These are phyloP conservation scores for Candida pseudoviswanathii DNA, from an alignment of 1,139 yeast genomes.

Conservation along the genomic window DNA sequence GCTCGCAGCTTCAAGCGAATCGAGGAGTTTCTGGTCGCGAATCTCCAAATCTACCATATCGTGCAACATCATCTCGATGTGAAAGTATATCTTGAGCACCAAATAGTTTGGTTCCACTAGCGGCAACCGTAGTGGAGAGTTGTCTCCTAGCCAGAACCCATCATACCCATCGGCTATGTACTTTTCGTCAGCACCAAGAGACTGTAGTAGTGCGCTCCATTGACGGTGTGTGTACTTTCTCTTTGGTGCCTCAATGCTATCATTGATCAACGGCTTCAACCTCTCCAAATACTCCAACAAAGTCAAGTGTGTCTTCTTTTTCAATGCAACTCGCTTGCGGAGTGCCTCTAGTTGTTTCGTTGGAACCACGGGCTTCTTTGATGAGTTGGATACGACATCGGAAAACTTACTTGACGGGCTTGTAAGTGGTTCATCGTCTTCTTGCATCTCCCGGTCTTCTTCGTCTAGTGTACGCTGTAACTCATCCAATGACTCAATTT, in stretches of 20 bases:
- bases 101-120: slow-evolving; percentile 67
- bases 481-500: slow-evolving; percentile 9
- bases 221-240: slow-evolving; percentile 34
- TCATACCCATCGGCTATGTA: neutral
- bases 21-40: slow-evolving; percentile 13
- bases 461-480: neutral
- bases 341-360: slow-evolving; percentile 6
- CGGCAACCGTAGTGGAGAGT: slow-evolving; percentile 69
- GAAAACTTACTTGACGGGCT: neutral
- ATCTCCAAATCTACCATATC: slow-evolving; percentile 21
- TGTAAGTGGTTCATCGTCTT: neutral
- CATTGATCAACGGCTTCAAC: slow-evolving; percentile 32
- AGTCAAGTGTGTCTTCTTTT: slow-evolving; percentile 19
- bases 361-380: neutral
- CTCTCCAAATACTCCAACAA: slow-evolving; percentile 22
- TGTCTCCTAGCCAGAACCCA: slow-evolving; percentile 55
- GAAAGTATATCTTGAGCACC: slow-evolving; percentile 43
- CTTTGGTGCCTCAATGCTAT: slow-evolving; percentile 33
- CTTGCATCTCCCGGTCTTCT: slow-evolving; percentile 2
- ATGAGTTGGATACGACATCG: neutral
- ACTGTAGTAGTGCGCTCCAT: slow-evolving; percentile 31
- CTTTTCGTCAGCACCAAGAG: slow-evolving; percentile 13
- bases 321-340: slow-evolving; percentile 10
- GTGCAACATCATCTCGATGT: slow-evolving; percentile 25
- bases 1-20: slow-evolving; percentile 22